Conservation (phyloP, 2,329 filamentous ascomycete genomes). For the Talaromyces sp. region DNA sequence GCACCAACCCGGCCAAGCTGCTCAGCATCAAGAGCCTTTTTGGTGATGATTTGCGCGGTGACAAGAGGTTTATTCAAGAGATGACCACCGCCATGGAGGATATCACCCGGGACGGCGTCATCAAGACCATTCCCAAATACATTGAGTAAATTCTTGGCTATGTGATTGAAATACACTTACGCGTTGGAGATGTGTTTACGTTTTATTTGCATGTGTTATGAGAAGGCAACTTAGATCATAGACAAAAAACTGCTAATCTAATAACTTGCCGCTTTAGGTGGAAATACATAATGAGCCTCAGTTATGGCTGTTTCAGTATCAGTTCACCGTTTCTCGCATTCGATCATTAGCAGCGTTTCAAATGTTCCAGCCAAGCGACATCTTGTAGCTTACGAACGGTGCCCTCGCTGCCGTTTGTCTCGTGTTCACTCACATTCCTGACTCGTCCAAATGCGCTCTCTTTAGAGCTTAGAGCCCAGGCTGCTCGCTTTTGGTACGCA, state of each 20-base stretch:
- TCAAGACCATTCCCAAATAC: slow-evolving; percentile 49
- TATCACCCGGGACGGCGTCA: slow-evolving; percentile 43
- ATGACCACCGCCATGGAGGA: slow-evolving; percentile 44
- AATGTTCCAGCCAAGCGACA: neutral
- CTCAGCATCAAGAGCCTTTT: slow-evolving; percentile 46
- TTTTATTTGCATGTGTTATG: neutral
- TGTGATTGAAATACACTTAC: neutral
- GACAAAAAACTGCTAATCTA: neutral
- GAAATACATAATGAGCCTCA: neutral
- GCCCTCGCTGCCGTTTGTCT: too few relatives aligned
- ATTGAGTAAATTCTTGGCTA: slow-evolving; percentile 20
- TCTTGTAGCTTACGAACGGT: neutral
- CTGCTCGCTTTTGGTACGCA: neutral
- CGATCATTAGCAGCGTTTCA: neutral
- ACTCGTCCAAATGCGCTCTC: neutral
- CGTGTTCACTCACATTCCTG: neutral
- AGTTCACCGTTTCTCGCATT: neutral
- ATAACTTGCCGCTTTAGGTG: neutral
- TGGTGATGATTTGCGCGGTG: slow-evolving; percentile 46
- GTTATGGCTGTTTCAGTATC: neutral
- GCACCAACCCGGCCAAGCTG: slow-evolving; percentile 37
- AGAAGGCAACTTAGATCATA: neutral
- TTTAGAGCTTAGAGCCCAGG: too few relatives aligned
- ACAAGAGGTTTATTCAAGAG: slow-evolving; percentile 45
- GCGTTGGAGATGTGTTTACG: neutral